phyloP scores from a whole-genome alignment of 352 stramenopile genomes.

The Saprolegnia diclina region DNA sequence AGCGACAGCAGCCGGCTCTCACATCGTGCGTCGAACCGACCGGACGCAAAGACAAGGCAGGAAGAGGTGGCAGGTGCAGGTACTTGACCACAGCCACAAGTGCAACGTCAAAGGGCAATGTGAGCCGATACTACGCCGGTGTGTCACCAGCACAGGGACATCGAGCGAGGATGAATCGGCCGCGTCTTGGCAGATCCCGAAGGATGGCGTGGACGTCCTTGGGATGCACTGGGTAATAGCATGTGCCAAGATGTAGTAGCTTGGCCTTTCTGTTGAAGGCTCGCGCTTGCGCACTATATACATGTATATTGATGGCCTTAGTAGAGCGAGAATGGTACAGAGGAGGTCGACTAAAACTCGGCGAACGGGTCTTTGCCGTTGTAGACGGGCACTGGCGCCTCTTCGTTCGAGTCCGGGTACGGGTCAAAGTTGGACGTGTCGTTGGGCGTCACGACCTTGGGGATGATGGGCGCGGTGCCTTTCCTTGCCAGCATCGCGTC shows the following conservation, averaged over 20 bases:
- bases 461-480: conserved; percentile 90
- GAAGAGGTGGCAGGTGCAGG: neutral
- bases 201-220: too few species aligned
- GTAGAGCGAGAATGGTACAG: conserved; percentile 1
- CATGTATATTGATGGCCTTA: conserved; percentile 15
- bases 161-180: too few species aligned
- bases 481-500: conserved; percentile 86
- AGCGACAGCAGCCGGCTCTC: neutral
- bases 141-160: too few species aligned
- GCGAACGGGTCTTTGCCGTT: conserved; percentile 90
- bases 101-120: too few species aligned
- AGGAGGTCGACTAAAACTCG: conserved; percentile 85
- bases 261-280: neutral
- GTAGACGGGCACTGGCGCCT: conserved; percentile 88
- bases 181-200: too few species aligned
- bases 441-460: conserved; percentile 80
- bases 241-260: neutral
- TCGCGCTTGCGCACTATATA: conserved; percentile 19
- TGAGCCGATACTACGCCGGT: too few species aligned
- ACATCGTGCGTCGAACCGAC: too few species aligned
- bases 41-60: neutral
- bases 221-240: too few species aligned
- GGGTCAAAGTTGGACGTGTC: conserved; percentile 97
- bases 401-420: conserved; percentile 91
- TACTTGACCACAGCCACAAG: too few species aligned